Evolutionary conservation across 2,329 filamentous ascomycete species (phyloP).

Genomic region (Lasiodiplodia sp.): DNA sequence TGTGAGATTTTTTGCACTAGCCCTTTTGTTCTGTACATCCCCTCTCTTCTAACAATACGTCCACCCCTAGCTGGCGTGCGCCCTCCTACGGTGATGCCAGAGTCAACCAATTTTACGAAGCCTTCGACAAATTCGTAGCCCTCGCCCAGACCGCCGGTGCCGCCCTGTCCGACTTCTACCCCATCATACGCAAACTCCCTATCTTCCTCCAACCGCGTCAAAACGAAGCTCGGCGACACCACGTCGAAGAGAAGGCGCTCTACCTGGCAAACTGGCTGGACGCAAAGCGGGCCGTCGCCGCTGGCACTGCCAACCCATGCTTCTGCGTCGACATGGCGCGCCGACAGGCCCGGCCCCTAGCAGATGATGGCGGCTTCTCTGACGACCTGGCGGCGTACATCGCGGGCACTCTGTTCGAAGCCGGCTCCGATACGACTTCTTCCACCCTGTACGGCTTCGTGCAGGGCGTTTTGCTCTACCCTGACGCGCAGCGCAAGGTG

Average conservation of each 20-base stretch:
- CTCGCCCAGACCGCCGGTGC: slow-evolving; percentile 53
- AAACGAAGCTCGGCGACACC: slow-evolving; percentile 51
- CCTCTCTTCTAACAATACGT: slow-evolving; percentile 26
- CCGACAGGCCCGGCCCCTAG: slow-evolving; percentile 30
- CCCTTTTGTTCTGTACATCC: background rate
- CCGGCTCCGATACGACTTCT: slow-evolving; percentile 42
- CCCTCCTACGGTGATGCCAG: slow-evolving; percentile 51
- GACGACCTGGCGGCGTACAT: slow-evolving; percentile 38
- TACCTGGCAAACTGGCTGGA: slow-evolving; percentile 38
- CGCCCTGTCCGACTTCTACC: slow-evolving; percentile 56
- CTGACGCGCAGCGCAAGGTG: slow-evolving; percentile 35
- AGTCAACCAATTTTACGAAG: slow-evolving; percentile 54
- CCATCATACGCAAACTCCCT: slow-evolving; percentile 51
- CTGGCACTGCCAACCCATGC: slow-evolving; percentile 34
- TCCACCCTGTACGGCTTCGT: slow-evolving; percentile 38
- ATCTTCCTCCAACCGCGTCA: slow-evolving; percentile 44
- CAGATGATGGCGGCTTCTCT: slow-evolving; percentile 31
- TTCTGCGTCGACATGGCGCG: slow-evolving; percentile 38
- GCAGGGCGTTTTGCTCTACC: slow-evolving; percentile 39
- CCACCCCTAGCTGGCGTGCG: slow-evolving; percentile 40
- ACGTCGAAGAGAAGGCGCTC: slow-evolving; percentile 51
- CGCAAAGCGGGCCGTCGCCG: slow-evolving; percentile 33
- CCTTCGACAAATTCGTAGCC: slow-evolving; percentile 53
- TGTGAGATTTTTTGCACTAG: slow-evolving; percentile 7
- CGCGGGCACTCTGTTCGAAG: slow-evolving; percentile 39